Base-by-base conservation (phyloP, 805 yeast genomes). In the Yarrowia keelungensis region DNA sequence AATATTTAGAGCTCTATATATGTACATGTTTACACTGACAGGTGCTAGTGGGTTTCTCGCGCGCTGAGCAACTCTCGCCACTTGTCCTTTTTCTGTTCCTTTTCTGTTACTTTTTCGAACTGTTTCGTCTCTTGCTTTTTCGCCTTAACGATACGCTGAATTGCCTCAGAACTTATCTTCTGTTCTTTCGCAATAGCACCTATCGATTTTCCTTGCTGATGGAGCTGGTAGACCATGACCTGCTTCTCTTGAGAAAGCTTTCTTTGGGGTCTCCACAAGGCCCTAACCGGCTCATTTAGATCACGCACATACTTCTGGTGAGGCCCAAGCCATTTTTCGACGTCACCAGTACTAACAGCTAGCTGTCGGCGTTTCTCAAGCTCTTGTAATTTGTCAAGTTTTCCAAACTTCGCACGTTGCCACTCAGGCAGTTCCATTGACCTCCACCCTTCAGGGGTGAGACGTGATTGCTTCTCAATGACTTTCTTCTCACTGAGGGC, bases 381-480 rank as follows among this genome's bases (percentile, higher is more conserved):
- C n/a, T 62, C 67, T 32, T 47, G 56, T 22, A 62, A 16, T 12
- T 62, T 62, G 26, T 62, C 67, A 5, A 47, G 43, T 11, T 62
- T 62, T 15, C 67, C 67, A 15, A 62, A 62, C 19, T 47, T 62
- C 1, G 67, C 67, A 10, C 67, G 54, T 22, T 62, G 54, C 67
- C 67, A 62, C 38, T 62, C 56, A 14, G 67, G 67, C n/a, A 62
- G 22, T 9, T 62, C 56, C 47, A 38, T 41, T 8, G 67, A 62
- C 16, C 67, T 62, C 67, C 67, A 62, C 15, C 56, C 67, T 12
- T 62, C 54, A 11, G 67, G 67, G 3, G 67, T 62, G 26, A 49
- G 47, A 26, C 54, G 54, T 7, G 54, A 26, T 19, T 62, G 67
- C 16, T 32, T 62, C 4, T 41, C 56, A 26, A 62, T 62, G 16